Evolutionary conservation across 805 yeast genomes (phyloP).

Genomic region (Yamadazyma nakazawae): DNA sequence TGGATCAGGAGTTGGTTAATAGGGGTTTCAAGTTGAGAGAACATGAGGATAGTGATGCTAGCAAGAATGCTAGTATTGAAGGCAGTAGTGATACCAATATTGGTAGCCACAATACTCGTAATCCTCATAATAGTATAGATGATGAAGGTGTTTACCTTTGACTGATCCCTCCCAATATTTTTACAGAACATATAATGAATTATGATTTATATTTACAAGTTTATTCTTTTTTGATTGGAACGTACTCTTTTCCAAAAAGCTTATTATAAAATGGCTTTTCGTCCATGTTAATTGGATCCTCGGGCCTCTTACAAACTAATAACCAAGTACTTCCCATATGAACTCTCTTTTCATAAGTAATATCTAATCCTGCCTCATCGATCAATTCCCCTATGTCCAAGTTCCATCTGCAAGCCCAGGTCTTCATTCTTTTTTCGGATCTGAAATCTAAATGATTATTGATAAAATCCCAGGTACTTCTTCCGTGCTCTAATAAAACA

Average conservation of each 20-base stretch:
- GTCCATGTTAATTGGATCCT: conserved; percentile 49
- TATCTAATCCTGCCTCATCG: conserved; percentile 77
- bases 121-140: not conserved
- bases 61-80: not conserved
- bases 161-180: not conserved
- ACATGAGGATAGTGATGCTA: conserved; percentile 1
- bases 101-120: not conserved
- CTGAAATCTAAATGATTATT: conserved; percentile 78
- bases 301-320: conserved; percentile 71
- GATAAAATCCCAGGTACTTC: conserved; percentile 74
- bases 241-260: conserved; percentile 36
- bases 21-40: conserved; percentile 28
- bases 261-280: conserved; percentile 42
- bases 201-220: conserved; percentile 4
- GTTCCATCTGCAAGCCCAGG: conserved; percentile 99
- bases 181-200: not conserved
- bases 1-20: conserved; percentile 46
- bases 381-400: conserved; percentile 86
- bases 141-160: conserved; percentile 21
- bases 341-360: conserved; percentile 73
- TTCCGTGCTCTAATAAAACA: conserved; percentile 86
- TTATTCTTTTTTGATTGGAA: conserved; percentile 23
- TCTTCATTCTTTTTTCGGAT: conserved; percentile 76
- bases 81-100: not conserved
- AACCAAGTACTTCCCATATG: conserved; percentile 95